A percentile compares a stretch with the other conserved stretches of the same genome.
Conservation (phyloP, 192 early-diverging fungal genomes). For the Mortierella antarctica region DNA sequence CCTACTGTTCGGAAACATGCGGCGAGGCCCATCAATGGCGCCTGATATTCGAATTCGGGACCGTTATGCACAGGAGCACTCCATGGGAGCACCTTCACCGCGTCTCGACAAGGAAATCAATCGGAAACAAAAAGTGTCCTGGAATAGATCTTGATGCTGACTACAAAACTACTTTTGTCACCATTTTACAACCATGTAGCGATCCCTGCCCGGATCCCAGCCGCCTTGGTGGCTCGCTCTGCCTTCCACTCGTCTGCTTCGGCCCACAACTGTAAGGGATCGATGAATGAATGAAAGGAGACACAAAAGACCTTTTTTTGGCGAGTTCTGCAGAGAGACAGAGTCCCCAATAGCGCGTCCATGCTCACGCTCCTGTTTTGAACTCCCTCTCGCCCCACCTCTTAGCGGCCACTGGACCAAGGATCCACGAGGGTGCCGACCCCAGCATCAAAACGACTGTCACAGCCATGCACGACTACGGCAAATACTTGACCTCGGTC, state of each 20-base stretch:
- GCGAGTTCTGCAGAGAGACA: no score
- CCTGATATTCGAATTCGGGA: neutral
- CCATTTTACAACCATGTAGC: conserved; percentile 5
- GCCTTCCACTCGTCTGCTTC: conserved; percentile 39
- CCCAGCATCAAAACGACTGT: conserved; percentile 49
- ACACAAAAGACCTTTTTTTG: no score
- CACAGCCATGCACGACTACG: conserved; percentile 80
- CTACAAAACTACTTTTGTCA: neutral
- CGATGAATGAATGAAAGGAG: neutral
- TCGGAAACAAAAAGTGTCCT: neutral
- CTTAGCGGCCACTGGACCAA: conserved; percentile 42
- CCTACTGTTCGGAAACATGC: conserved; percentile 12
- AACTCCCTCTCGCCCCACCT: neutral
- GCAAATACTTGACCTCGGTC: conserved; percentile 84
- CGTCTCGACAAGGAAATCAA: neutral
- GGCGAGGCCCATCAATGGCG: conserved; percentile 10
- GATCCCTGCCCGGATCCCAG: conserved; percentile 50
- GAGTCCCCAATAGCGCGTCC: no score
- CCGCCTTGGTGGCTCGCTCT: conserved; percentile 34
- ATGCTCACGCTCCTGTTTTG: neutral
- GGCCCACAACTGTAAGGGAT: conserved; percentile 37
- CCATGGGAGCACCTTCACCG: no score
- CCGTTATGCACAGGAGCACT: no score
- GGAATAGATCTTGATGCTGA: neutral
- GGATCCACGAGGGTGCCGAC: conserved; percentile 45